phyloP scores from a whole-genome alignment of 2,329 filamentous ascomycete species.

The Microcyclospora pomicola region DNA sequence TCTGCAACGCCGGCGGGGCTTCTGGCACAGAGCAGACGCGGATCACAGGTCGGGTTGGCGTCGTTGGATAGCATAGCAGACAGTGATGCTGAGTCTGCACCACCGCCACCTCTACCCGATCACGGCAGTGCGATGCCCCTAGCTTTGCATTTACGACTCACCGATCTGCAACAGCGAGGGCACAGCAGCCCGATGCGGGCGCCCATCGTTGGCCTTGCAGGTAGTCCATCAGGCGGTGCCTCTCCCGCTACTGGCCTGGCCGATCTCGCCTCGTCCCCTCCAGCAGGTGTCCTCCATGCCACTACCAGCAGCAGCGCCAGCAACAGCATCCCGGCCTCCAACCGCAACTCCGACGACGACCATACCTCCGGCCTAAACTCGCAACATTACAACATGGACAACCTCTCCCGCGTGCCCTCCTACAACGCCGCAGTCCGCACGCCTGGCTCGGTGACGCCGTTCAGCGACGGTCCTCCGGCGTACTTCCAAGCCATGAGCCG shows the following conservation, averaged over 20 bases:
- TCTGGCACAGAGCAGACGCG: slow-evolving; percentile 53
- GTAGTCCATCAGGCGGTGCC: slow-evolving; percentile 20
- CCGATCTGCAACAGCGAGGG: slow-evolving; percentile 35
- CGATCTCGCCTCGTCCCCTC: not conserved
- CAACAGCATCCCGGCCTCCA: slow-evolving; percentile 18
- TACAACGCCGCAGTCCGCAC: slow-evolving; percentile 38
- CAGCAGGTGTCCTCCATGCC: slow-evolving; percentile 9
- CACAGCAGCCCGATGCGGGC: slow-evolving; percentile 16
- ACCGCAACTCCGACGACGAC: slow-evolving; percentile 21
- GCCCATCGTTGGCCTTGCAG: slow-evolving; percentile 12
- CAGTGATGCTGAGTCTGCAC: slow-evolving; percentile 34
- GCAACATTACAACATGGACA: slow-evolving; percentile 31
- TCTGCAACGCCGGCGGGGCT: slow-evolving; percentile 58
- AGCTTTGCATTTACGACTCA: slow-evolving; percentile 57
- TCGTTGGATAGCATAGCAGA: slow-evolving; percentile 42
- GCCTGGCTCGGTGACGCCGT: slow-evolving; percentile 27
- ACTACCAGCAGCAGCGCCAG: slow-evolving; percentile 1
- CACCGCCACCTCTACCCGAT: slow-evolving; percentile 40
- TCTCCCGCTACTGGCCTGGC: slow-evolving; percentile 15
- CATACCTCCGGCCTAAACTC: slow-evolving; percentile 8
- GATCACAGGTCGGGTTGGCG: slow-evolving; percentile 72
- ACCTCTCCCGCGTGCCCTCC: slow-evolving; percentile 35
- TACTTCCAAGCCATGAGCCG: slow-evolving; percentile 34
- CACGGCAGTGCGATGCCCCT: slow-evolving; percentile 38
- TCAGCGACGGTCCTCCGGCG: slow-evolving; percentile 28